Evolutionary conservation across 2,329 filamentous ascomycete genomes (phyloP).

Genomic region (Colletotrichum sp.): DNA sequence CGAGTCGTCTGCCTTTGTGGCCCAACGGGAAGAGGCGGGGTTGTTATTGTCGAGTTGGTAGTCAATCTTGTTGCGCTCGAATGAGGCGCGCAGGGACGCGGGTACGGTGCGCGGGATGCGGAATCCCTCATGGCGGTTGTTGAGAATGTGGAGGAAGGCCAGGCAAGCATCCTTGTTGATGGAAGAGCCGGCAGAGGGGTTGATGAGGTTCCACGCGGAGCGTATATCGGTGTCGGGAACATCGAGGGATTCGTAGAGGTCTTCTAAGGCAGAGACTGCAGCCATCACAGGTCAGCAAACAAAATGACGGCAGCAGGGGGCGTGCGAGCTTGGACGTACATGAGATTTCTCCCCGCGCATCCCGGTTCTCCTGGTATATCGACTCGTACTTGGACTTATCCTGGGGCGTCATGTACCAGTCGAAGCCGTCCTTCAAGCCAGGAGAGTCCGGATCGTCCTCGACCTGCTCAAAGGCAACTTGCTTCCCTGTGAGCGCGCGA

Average conservation of each 20-base stretch:
- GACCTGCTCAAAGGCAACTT: constrained; percentile 83
- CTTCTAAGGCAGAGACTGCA: constrained; percentile 76
- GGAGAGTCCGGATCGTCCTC: constrained; percentile 83
- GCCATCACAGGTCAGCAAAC: constrained; percentile 1
- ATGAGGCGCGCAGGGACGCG: constrained; percentile 86
- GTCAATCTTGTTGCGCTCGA: constrained; percentile 96
- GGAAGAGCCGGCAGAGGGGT: constrained; percentile 80
- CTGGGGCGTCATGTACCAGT: constrained; percentile 97
- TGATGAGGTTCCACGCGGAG: constrained; percentile 96
- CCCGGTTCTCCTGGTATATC: constrained; percentile 92
- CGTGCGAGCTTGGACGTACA: constrained; percentile 56
- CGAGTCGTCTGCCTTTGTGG: constrained; percentile 76
- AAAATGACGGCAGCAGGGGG: background rate
- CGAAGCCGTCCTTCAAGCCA: constrained; percentile 93
- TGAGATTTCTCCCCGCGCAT: constrained; percentile 82
- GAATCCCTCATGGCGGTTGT: constrained; percentile 93
- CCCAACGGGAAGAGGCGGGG: constrained; percentile 75
- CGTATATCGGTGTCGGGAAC: constrained; percentile 80
- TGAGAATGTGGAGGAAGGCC: constrained; percentile 95
- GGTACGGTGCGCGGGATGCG: constrained; percentile 92
- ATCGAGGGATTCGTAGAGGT: constrained; percentile 83
- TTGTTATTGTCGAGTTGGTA: constrained; percentile 86
- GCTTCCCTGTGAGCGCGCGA: constrained; percentile 78
- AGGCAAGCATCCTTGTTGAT: constrained; percentile 96
- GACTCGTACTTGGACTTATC: constrained; percentile 96